phyloP scores from a whole-genome alignment of 768 basidiomycete species.

The Mycena belliarum region DNA sequence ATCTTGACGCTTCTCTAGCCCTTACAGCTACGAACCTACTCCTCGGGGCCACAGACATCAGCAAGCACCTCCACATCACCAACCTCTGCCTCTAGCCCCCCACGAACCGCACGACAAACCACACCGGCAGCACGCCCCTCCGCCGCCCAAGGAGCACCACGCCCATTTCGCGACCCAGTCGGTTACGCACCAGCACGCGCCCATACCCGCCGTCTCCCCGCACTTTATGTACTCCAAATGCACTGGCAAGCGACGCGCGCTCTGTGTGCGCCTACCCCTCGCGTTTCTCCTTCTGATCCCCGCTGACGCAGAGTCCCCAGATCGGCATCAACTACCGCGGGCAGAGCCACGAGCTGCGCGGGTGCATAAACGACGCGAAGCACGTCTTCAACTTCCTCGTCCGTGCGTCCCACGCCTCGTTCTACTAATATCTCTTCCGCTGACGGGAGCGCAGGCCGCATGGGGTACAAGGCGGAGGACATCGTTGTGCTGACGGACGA shows the following conservation, averaged over 20 bases:
- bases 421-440: neutral
- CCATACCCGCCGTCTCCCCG: constrained; percentile 3
- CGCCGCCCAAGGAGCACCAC: too few relatives aligned
- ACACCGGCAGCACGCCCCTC: too few relatives aligned
- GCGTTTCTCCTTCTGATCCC: neutral
- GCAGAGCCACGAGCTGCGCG: constrained; percentile 60
- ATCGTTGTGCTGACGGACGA: constrained; percentile 72
- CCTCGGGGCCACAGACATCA: too few relatives aligned
- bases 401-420: constrained; percentile 36
- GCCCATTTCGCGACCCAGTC: too few relatives aligned
- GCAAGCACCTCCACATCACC: too few relatives aligned
- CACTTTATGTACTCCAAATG: constrained; percentile 25
- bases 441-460: constrained; percentile 33
- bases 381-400: constrained; percentile 71
- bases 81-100: too few relatives aligned
- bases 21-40: too few relatives aligned
- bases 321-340: constrained; percentile 83
- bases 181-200: neutral
- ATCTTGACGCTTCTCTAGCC: too few relatives aligned
- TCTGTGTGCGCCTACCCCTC: constrained; percentile 9
- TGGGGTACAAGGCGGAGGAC: constrained; percentile 58
- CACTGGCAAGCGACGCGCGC: constrained; percentile 26
- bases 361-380: constrained; percentile 81
- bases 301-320: constrained; percentile 30
- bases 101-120: too few relatives aligned